Conservation (phyloP, 2,329 filamentous ascomycete genomes). For the Orbilia quercus region DNA sequence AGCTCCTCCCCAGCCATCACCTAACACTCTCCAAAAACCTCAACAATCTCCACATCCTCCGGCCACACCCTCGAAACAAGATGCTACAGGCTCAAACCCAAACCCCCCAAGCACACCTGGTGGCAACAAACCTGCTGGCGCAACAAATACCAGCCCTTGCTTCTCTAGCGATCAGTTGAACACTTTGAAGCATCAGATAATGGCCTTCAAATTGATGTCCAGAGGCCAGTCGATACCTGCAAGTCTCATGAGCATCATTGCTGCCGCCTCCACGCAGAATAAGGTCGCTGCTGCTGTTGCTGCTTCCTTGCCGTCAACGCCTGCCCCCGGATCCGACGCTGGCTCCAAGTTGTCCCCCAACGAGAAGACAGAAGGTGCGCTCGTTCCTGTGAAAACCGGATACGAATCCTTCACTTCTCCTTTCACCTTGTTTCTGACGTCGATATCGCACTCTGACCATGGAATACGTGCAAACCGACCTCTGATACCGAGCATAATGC, state of each 20-base stretch:
- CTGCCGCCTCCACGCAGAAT: slow-evolving; percentile 62
- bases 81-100: background rate
- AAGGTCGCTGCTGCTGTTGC: slow-evolving; percentile 61
- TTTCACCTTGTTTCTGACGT: slow-evolving; percentile 69
- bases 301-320: slow-evolving; percentile 63
- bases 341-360: slow-evolving; percentile 60
- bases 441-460: slow-evolving; percentile 84
- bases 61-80: slow-evolving; percentile 40
- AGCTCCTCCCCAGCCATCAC: slow-evolving; percentile 18
- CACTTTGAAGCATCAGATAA: slow-evolving; percentile 84
- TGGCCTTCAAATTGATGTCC: slow-evolving; percentile 87
- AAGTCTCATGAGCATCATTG: slow-evolving; percentile 67
- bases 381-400: slow-evolving; percentile 62
- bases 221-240: slow-evolving; percentile 80
- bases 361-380: slow-evolving; percentile 57
- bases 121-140: slow-evolving; percentile 60
- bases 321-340: slow-evolving; percentile 63
- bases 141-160: slow-evolving; percentile 56
- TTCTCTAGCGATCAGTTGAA: slow-evolving; percentile 83
- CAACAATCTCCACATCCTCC: slow-evolving; percentile 48
- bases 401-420: slow-evolving; percentile 83
- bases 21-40: slow-evolving; percentile 38
- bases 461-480: slow-evolving; percentile 78
- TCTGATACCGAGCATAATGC: slow-evolving; percentile 87
- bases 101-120: slow-evolving; percentile 54